Evolutionary conservation across 1,139 yeast genomes (phyloP).

Genomic region (Fermentozyma sake): DNA sequence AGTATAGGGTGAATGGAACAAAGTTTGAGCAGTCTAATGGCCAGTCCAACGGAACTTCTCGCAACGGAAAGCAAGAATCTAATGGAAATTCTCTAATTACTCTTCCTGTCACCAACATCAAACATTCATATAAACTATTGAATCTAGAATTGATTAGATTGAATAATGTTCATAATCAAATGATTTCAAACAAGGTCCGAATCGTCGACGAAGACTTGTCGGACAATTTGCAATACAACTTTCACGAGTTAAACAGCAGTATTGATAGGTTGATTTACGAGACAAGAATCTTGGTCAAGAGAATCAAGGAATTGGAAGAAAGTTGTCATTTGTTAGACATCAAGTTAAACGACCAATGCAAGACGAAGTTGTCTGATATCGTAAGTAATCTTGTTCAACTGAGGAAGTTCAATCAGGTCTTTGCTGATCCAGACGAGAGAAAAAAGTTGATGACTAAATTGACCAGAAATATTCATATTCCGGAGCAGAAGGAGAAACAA

Average conservation of each 20-base stretch:
- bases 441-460: constrained; percentile 23
- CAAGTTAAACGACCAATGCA: constrained; percentile 27
- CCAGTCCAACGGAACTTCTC: no score
- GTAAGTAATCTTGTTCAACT: constrained; percentile 35
- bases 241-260: constrained; percentile 61
- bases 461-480: constrained; percentile 15
- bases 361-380: constrained; percentile 23
- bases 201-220: constrained; percentile 31
- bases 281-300: constrained; percentile 62
- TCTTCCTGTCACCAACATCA: no score
- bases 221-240: constrained; percentile 40
- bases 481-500: constrained; percentile 13
- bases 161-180: constrained; percentile 23
- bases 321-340: constrained; percentile 47
- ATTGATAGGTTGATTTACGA: constrained; percentile 81
- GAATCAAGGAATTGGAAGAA: constrained; percentile 79
- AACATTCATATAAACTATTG: constrained; percentile 24
- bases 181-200: constrained; percentile 26
- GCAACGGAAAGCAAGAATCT: no score
- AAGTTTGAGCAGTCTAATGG: no score
- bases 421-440: constrained; percentile 25
- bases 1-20: not conserved
- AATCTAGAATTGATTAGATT: constrained; percentile 31
- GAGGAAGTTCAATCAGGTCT: constrained; percentile 31
- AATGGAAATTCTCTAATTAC: not conserved